Percentiles rank a stretch among this genome's conserved stretches.
Conservation (phyloP, 768 basidiomycete species). For the Rhodotorula toruloides region DNA sequence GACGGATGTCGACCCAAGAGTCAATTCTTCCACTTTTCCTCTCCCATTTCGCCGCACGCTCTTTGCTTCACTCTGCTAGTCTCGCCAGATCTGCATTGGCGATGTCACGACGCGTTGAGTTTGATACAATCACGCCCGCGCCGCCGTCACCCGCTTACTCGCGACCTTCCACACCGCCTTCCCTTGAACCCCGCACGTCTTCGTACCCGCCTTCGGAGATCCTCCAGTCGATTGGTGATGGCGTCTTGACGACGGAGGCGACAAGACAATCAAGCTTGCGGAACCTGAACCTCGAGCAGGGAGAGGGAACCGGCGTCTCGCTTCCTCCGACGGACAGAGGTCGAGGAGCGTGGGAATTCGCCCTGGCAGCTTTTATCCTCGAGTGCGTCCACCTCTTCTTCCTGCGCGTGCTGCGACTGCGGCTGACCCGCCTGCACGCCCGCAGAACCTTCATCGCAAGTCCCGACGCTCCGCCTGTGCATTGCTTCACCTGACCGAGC, state of each 20-base stretch:
- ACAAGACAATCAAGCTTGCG: no score
- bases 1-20: background rate
- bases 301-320: no score
- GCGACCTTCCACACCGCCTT: no score
- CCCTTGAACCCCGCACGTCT: background rate
- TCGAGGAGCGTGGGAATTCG: constrained; percentile 5
- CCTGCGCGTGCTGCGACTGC: no score
- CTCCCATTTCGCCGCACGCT: background rate
- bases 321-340: constrained; percentile 4
- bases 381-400: background rate
- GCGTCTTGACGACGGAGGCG: no score
- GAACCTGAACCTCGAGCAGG: no score
- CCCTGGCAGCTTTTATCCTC: constrained; percentile 11
- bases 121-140: background rate
- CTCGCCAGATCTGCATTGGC: background rate
- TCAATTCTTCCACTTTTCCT: no score
- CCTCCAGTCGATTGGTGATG: no score
- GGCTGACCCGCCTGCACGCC: no score
- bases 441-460: background rate
- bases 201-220: no score
- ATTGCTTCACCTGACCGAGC: background rate
- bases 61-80: background rate
- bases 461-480: background rate
- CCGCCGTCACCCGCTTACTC: background rate
- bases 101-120: background rate